A percentile compares a stretch with the other conserved stretches of the same genome.
Conservation (phyloP, 176 grass and related monocot genomes). For the Eleusine coracana region DNA sequence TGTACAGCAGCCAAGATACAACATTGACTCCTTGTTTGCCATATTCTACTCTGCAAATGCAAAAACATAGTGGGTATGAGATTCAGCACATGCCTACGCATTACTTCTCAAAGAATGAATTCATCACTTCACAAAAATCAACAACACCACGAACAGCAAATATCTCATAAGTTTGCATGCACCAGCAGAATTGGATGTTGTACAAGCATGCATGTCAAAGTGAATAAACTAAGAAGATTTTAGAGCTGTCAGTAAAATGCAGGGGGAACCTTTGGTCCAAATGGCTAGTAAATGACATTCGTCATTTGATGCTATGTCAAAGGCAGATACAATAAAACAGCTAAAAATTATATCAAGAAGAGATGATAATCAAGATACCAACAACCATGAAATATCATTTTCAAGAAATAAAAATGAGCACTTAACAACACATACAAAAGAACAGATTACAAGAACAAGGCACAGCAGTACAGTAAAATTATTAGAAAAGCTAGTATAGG, state of each 20-base stretch:
- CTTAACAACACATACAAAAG: not conserved
- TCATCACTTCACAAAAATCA: no score
- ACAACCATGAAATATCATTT: not conserved
- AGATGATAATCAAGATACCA: not conserved
- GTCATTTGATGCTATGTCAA: no score
- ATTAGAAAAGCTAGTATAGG: no score
- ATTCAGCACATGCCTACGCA: not conserved
- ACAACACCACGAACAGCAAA: no score
- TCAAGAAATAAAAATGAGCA: not conserved
- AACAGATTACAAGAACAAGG: not conserved
- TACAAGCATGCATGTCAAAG: no score
- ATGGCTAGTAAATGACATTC: no score
- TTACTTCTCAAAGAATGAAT: not conserved
- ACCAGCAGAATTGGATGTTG: no score
- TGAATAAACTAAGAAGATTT: no score
- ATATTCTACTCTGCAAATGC: constrained; percentile 62
- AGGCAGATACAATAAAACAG: no score
- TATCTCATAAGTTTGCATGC: no score
- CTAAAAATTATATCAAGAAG: not conserved
- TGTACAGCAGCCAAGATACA: constrained; percentile 66
- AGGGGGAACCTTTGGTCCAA: no score
- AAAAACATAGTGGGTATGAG: not conserved
- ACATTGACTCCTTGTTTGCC: constrained; percentile 69
- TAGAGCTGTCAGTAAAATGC: no score
- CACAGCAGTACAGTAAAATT: not conserved